A percentile compares a stretch with the other conserved stretches of the same genome.
Conservation (phyloP, 306 rosid genomes). For the Gleditsia sinensis region DNA sequence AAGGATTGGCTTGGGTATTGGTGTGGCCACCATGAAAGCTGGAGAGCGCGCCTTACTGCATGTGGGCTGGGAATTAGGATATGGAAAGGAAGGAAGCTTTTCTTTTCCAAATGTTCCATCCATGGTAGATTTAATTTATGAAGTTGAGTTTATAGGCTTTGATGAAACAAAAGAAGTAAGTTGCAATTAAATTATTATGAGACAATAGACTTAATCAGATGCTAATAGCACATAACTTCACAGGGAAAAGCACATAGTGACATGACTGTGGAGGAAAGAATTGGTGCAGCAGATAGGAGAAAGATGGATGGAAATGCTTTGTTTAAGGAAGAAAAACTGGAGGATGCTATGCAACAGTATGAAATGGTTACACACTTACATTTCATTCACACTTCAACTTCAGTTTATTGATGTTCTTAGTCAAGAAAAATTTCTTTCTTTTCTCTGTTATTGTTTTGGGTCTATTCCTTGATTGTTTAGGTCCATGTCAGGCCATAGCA, state of each 20-base stretch:
- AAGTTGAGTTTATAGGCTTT: constrained; percentile 92
- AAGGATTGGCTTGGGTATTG: constrained; percentile 87
- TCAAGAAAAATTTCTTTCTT: constrained; percentile 5
- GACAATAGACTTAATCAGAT: constrained; percentile 29
- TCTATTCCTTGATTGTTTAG: constrained; percentile 33
- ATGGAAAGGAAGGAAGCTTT: constrained; percentile 87
- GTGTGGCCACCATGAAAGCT: constrained; percentile 84
- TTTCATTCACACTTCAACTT: constrained; percentile 39
- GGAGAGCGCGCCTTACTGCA: constrained; percentile 82
- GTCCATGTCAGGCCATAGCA: constrained; percentile 74
- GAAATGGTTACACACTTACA: constrained; percentile 76
- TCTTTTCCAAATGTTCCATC: constrained; percentile 98
- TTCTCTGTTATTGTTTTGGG: neutral
- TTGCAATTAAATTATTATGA: constrained; percentile 9
- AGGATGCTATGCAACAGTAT: constrained; percentile 99
- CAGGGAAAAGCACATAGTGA: constrained; percentile 94
- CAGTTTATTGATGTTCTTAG: neutral
- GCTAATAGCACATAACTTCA: constrained; percentile 37
- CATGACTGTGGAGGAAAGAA: constrained; percentile 96
- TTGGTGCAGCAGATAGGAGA: constrained; percentile 85
- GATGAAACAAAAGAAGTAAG: constrained; percentile 89
- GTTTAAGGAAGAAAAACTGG: constrained; percentile 82
- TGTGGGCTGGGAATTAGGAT: constrained; percentile 94
- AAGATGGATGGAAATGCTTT: constrained; percentile 93
- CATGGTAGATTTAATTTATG: constrained; percentile 84